Conservation (phyloP, 768 basidiomycete species). For the Podaxis carcinomalis region DNA sequence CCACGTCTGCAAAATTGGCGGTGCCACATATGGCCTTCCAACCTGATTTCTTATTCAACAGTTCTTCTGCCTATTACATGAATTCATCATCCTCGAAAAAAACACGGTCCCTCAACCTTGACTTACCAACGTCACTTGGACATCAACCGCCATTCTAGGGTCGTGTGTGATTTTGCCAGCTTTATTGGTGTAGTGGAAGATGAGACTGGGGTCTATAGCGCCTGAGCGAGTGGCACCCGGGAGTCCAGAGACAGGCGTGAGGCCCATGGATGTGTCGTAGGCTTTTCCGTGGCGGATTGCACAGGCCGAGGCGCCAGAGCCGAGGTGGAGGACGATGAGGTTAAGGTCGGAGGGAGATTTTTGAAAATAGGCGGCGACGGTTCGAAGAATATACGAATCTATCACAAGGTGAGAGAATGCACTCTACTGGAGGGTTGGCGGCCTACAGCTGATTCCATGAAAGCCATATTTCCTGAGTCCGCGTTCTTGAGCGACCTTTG, state of each 20-base stretch:
- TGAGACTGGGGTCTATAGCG: conserved; percentile 76
- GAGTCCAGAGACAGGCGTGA: conserved; percentile 84
- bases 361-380: conserved; percentile 53
- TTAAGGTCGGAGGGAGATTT: conserved; percentile 53
- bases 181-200: conserved; percentile 76
- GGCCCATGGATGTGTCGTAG: conserved; percentile 87
- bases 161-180: conserved; percentile 53
- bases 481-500: conserved; percentile 50
- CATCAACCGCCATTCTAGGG: conserved; percentile 35
- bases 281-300: conserved; percentile 70
- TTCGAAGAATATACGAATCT: conserved; percentile 68
- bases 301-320: conserved; percentile 86
- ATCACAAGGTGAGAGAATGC: background rate
- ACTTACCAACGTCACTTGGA: conserved; percentile 50
- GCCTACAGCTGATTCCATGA: conserved; percentile 73
- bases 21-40: conserved; percentile 79
- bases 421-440: background rate
- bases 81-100: background rate
- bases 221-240: conserved; percentile 89
- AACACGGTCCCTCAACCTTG: background rate
- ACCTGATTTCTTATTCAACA: conserved; percentile 72
- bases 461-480: conserved; percentile 89
- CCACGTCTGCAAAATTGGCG: conserved; percentile 75
- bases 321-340: conserved; percentile 82
- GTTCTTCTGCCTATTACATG: conserved; percentile 52